Conservation (phyloP, 2,329 filamentous ascomycete species). For the Didymosphaeria variabile region DNA sequence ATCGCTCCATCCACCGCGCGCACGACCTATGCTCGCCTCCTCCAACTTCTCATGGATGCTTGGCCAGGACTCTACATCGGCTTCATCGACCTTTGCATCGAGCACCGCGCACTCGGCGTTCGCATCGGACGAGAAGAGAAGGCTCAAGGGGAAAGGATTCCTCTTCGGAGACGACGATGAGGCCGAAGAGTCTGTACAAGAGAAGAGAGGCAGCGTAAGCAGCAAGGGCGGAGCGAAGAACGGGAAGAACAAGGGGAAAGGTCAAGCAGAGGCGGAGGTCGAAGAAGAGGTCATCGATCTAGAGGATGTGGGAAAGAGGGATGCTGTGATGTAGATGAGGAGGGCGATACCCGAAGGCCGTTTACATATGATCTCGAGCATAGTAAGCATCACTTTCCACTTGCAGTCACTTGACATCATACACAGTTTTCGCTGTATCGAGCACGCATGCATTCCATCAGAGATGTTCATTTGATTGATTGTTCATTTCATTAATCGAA, state of each 20-base stretch:
- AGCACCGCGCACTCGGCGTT: constrained; percentile 45
- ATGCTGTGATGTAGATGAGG: constrained; percentile 31
- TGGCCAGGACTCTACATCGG: constrained; percentile 42
- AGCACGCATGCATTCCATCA: background rate
- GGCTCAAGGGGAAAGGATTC: constrained; percentile 50
- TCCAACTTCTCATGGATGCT: constrained; percentile 85
- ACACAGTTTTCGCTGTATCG: background rate
- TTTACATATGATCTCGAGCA: background rate
- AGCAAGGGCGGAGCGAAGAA: constrained; percentile 30
- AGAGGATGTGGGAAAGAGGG: constrained; percentile 44
- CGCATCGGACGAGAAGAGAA: constrained; percentile 46
- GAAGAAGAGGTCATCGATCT: constrained; percentile 51
- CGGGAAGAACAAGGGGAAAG: constrained; percentile 33
- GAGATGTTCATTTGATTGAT: background rate
- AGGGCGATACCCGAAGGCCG: constrained; percentile 1
- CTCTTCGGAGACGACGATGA: constrained; percentile 53
- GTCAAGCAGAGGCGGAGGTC: constrained; percentile 33
- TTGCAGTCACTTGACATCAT: background rate
- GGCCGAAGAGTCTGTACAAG: constrained; percentile 32
- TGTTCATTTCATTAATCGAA: constrained; percentile 3
- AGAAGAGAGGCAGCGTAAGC: constrained; percentile 26
- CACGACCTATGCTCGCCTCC: constrained; percentile 73
- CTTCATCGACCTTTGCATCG: constrained; percentile 44
- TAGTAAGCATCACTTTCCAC: constrained; percentile 16
- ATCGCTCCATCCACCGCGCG: constrained; percentile 47